A percentile compares a stretch with the other conserved stretches of the same genome.
Evolutionary conservation across 2,329 filamentous ascomycete species (phyloP).

Genomic region (Coccinonectria pachysandricola): DNA sequence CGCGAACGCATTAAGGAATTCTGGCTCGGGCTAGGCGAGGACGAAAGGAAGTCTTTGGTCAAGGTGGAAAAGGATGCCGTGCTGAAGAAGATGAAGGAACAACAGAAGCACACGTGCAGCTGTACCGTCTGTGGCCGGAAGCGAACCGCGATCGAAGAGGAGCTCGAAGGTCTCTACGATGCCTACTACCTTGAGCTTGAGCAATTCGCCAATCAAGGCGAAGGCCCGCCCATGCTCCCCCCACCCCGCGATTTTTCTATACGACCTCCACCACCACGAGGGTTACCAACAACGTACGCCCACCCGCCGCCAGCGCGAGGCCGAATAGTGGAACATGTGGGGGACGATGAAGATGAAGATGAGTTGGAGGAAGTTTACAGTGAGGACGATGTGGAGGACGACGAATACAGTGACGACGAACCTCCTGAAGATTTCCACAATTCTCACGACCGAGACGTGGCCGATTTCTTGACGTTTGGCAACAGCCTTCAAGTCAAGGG

Average conservation of each 20-base stretch:
- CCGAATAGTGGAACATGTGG: constrained; percentile 59
- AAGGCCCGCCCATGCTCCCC: constrained; percentile 45
- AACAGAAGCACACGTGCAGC: constrained; percentile 98
- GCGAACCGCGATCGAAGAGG: constrained; percentile 93
- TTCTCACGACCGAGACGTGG: constrained; percentile 52
- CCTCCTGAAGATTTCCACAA: constrained; percentile 58
- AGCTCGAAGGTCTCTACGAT: constrained; percentile 93
- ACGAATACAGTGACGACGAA: constrained; percentile 56
- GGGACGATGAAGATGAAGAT: constrained; percentile 44
- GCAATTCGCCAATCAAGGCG: constrained; percentile 83
- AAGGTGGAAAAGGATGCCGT: constrained; percentile 99
- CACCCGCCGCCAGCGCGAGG: constrained; percentile 63
- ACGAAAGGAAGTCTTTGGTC: constrained; percentile 87
- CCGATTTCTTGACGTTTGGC: constrained; percentile 94
- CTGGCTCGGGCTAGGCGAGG: constrained; percentile 89
- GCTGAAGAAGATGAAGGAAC: constrained; percentile 98
- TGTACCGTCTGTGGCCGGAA: constrained; percentile 96
- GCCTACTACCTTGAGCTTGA: constrained; percentile 97
- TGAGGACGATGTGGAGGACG: constrained; percentile 46
- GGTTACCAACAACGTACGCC: constrained; percentile 46
- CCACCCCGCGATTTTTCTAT: constrained; percentile 50
- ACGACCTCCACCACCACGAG: constrained; percentile 49
- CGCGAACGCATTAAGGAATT: constrained; percentile 97
- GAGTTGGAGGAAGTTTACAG: constrained; percentile 41
- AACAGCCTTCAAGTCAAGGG: constrained; percentile 92